phyloP scores from a whole-genome alignment of 305 asterid species.

The Euphrasia arctica region DNA sequence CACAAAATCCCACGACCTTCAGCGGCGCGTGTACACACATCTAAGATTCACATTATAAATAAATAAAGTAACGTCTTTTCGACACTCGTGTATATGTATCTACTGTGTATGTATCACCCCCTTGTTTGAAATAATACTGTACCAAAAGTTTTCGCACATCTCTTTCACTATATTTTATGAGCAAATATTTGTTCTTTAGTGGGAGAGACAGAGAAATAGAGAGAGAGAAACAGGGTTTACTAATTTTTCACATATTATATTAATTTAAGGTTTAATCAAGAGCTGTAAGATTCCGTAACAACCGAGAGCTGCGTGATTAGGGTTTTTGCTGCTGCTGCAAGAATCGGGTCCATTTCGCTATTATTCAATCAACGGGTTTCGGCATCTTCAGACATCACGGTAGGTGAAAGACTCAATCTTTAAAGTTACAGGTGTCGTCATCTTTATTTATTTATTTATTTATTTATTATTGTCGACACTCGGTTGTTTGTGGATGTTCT shows the following conservation, averaged over 20 bases:
- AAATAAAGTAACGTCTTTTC: conserved; percentile 32
- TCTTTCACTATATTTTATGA: conserved; percentile 25
- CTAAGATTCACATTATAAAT: conserved; percentile 10
- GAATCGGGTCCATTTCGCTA: conserved; percentile 40
- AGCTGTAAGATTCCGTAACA: conserved; percentile 52
- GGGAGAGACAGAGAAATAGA: conserved; percentile 2
- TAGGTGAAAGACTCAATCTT: conserved; percentile 49
- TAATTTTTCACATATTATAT: conserved; percentile 16
- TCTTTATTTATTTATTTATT: conserved; percentile 23
- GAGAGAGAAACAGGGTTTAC: conserved; percentile 10
- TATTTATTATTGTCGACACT: no score
- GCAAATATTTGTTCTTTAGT: conserved; percentile 24
- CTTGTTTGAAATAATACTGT: neutral
- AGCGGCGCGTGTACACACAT: conserved; percentile 31
- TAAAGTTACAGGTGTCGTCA: conserved; percentile 30
- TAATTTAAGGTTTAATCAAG: neutral
- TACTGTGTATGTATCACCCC: neutral
- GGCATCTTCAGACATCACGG: conserved; percentile 38
- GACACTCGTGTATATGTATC: conserved; percentile 13
- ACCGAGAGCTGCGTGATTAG: conserved; percentile 31
- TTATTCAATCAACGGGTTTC: conserved; percentile 26
- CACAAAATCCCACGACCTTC: conserved; percentile 30
- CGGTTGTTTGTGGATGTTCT: conserved; percentile 21
- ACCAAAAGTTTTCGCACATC: conserved; percentile 20
- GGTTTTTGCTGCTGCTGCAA: conserved; percentile 60